Base-by-base conservation (phyloP, 2,329 filamentous ascomycete genomes). In the Aspergillus amoenus region DNA sequence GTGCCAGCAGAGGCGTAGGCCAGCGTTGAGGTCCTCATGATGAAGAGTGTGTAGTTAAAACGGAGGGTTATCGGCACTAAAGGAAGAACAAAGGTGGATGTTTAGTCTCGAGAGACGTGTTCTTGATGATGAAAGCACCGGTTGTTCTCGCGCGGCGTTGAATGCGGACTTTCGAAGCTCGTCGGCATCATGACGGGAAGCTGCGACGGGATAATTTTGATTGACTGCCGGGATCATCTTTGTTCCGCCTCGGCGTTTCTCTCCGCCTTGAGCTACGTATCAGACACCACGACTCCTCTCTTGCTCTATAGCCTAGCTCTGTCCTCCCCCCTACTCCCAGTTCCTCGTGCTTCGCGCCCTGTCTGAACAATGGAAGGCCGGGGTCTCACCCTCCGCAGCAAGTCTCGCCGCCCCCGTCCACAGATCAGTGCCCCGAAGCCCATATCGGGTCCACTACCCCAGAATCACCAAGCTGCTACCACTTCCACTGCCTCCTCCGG, bases 341-440 rank as follows among this genome's bases (percentile, higher is more conserved):
- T 40, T 54, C 41, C 55, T 50, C 50, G 15, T 48, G 22, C 41
- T 40, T 57, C 39, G 24, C 15, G 40, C 18, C 53, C 9, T 39
- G 17, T 30, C 15, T 27, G 17, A 22, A 77, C 65, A 65, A 81
- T 83, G 77, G 82, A 83, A 66, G 77, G 74, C 56, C 80, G 80
- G 67, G 83, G 83, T 48, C 80, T 87, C 63, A 87, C 85, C 54
- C 79, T 88, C 63, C 82, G 85, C 68, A 87, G 85, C 75, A 87
- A 87, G 75, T 79, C 69, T 68, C 78, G 73, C 58, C 76, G 76
- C 68, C 63, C 67, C 55, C 72, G 80, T 46, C 83, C 83, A 50
- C 83, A 83, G 65, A 85, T 85, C 72, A 85, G 83, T 74, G 83
- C 80, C 56, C 83, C 79, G 37, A 81, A 82, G 66, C 82, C 83